Conservation (phyloP, 2,329 filamentous ascomycete species). For the Myriosclerotinia curreyana region DNA sequence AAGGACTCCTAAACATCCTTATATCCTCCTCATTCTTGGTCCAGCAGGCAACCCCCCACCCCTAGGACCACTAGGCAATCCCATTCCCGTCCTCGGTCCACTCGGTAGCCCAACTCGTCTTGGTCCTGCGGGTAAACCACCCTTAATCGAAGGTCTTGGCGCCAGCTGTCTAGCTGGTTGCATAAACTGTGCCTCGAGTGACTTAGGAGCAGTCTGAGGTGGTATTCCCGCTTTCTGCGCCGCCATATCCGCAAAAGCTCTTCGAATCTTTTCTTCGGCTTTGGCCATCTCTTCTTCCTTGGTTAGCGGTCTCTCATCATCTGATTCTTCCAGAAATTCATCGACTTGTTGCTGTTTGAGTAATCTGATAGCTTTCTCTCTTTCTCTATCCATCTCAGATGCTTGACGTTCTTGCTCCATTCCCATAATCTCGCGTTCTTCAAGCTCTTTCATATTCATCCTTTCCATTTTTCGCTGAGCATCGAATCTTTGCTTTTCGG, state of each 20-base stretch:
- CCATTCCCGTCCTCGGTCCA: constrained; percentile 2
- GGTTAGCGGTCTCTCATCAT: constrained; percentile 13
- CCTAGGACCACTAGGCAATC: constrained; percentile 8
- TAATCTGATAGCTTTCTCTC: constrained; percentile 1
- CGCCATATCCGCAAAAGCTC: constrained; percentile 26
- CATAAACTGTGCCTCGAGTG: neutral
- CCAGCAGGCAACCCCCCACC: constrained; percentile 12
- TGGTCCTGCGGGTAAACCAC: constrained; percentile 21
- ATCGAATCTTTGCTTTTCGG: constrained; percentile 11
- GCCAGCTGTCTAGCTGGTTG: constrained; percentile 1
- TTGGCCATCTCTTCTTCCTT: constrained; percentile 26
- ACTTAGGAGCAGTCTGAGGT: neutral
- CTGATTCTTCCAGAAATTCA: neutral
- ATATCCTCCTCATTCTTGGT: constrained; percentile 11
- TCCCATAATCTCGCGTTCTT: constrained; percentile 14
- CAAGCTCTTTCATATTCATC: constrained; percentile 7
- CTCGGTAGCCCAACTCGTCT: constrained; percentile 17
- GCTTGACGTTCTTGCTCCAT: constrained; percentile 9
- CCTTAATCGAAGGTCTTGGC: constrained; percentile 14
- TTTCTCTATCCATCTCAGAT: constrained; percentile 8
- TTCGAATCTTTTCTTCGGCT: constrained; percentile 26
- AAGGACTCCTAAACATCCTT: neutral
- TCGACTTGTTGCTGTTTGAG: constrained; percentile 10
- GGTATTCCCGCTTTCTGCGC: constrained; percentile 18
- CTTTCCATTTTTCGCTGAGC: constrained; percentile 17